These are phyloP conservation scores for Rhizopus arrhizus DNA, from an alignment of 371 early-diverging fungal species.

Conservation along the genomic window DNA sequence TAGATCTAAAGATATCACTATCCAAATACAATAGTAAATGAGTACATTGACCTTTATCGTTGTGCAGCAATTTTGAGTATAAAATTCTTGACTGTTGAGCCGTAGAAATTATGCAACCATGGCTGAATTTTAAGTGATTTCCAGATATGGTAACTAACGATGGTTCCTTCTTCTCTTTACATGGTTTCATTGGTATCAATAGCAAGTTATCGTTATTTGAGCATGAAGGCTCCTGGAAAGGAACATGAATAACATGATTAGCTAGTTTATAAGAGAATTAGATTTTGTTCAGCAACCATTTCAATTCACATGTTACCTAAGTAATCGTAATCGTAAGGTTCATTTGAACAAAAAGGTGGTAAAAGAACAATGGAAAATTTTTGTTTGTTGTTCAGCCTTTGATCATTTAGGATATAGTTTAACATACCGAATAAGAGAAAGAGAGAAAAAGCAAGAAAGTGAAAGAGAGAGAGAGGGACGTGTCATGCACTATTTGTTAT, in stretches of 20 bases:
- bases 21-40: constrained; percentile 32
- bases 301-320: constrained; percentile 19
- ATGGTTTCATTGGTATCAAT: too few relatives aligned
- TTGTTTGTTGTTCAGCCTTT: constrained; percentile 15
- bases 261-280: background rate
- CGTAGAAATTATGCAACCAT: constrained; percentile 1
- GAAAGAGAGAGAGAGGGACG: background rate
- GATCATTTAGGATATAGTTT: constrained; percentile 15
- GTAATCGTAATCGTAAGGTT: constrained; percentile 25
- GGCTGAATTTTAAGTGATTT: background rate
- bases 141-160: background rate
- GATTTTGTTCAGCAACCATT: background rate
- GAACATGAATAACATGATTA: background rate
- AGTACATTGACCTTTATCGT: constrained; percentile 19
- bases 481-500: too few relatives aligned
- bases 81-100: background rate
- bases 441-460: background rate
- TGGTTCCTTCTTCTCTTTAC: background rate
- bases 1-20: background rate
- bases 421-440: background rate
- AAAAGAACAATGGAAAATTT: constrained; percentile 28
- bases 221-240: background rate
- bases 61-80: constrained; percentile 20
- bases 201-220: background rate
- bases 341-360: constrained; percentile 23